Evolutionary conservation across 192 early-diverging fungal species (phyloP), one percentile per base, ranked within the genome.

Genomic region (Backusella liffmaniae): DNA sequence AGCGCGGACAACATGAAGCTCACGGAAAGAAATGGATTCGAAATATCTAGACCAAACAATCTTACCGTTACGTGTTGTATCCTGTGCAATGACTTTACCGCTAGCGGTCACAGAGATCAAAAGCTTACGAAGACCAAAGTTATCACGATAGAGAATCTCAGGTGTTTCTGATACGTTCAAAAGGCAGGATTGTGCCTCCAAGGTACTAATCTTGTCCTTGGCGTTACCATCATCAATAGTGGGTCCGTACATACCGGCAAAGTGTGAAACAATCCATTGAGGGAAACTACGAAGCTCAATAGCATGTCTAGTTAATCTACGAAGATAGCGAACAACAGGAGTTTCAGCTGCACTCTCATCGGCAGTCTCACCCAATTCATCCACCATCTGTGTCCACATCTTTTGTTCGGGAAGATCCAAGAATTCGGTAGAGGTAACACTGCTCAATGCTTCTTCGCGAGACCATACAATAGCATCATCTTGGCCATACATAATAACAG

Each of bases 121-220:
- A n/a, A 98, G 84, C 81, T 98, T 97, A 73, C 94, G 91, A 73
- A 97, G 88, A 2, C 98, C 98, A 86, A 91, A 89, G 68, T 84
- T 81, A 69, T 94, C 93, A 18, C 90, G 79, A 59, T 89, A 83
- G 12, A 89, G 73, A 36, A 78, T 69, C 7, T 79, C 78, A 0
- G 49, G 18, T 21, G 46, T 21, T 9, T 12, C 12, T 3, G 71
- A 29, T 6, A 21, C 5, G 29, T 67, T 72, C n/a, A 77, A 72
- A 49, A 51, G 65, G 46, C 76, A 77, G 0, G 73, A 16, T 26
- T 82, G 82, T 18, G 74, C 66, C 30, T 75, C 41, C 23, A 77
- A 39, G 15, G 34, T 16, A 1, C 34, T 26, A 1, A 73, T 36
- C 74, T 81, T 18, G 44, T 49, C 46, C 46, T 73, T 5, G 76